These are phyloP conservation scores for Pythium phragmiticola DNA, from an alignment of 352 stramenopile genomes.

Conservation along the genomic window DNA sequence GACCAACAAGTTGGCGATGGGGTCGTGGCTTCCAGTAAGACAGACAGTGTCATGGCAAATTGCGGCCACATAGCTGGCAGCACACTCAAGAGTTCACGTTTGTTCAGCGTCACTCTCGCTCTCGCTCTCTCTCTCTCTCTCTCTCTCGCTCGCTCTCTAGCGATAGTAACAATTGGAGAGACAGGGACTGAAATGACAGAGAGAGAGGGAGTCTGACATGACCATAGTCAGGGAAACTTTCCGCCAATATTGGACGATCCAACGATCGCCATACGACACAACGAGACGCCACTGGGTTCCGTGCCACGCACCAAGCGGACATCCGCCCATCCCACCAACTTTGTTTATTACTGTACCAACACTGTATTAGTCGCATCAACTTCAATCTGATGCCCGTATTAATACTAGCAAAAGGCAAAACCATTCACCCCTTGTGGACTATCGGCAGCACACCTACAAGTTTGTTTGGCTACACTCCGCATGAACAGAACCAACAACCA, in stretches of 20 bases:
- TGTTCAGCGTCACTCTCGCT: not conserved
- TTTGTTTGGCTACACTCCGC: too few species aligned
- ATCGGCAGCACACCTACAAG: not conserved
- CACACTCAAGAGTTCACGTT: not conserved
- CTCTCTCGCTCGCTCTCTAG: not conserved
- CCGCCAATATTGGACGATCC: not conserved
- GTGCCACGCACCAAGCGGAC: conserved; percentile 8
- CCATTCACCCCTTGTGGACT: not conserved
- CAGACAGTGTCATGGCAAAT: too few species aligned
- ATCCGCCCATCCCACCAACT: not conserved
- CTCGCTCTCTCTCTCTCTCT: not conserved
- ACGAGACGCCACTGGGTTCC: conserved; percentile 1
- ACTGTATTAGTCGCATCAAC: not conserved
- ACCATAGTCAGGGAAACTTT: too few species aligned
- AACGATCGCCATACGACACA: conserved; percentile 4
- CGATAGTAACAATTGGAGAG: not conserved
- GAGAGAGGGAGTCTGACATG: too few species aligned
- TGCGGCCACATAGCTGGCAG: too few species aligned
- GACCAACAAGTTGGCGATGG: conserved; percentile 12
- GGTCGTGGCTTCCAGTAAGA: not conserved
- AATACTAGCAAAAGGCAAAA: not conserved
- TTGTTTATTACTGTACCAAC: not conserved
- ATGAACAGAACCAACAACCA: too few species aligned
- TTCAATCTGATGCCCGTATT: not conserved
- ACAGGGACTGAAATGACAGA: not conserved